phyloP scores from a whole-genome alignment of 2,329 filamentous ascomycete genomes.

The Dactylella cylindrospora region DNA sequence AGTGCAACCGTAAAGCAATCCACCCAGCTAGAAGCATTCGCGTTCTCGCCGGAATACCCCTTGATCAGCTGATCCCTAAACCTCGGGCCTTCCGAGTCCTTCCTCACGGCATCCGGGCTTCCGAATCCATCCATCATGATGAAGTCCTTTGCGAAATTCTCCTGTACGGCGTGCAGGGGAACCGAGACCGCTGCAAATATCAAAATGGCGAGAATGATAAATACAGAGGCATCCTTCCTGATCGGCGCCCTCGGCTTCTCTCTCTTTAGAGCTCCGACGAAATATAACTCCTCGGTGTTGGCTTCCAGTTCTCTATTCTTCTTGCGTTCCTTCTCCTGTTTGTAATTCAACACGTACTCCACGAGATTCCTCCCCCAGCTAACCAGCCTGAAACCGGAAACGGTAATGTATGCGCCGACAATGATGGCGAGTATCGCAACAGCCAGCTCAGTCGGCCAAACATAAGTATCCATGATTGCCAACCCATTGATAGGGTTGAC shows the following conservation, averaged over 20 bases:
- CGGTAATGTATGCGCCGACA: conserved; percentile 21
- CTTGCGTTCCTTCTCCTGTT: conserved; percentile 26
- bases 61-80: conserved; percentile 21
- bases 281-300: conserved; percentile 33
- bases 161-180: conserved; percentile 20
- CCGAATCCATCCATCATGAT: conserved; percentile 24
- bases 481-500: conserved; percentile 7
- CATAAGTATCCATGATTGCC: conserved; percentile 9
- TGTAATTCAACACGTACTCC: conserved; percentile 26
- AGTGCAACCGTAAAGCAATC: conserved; percentile 13
- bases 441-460: conserved; percentile 13
- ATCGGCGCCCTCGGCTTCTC: conserved; percentile 31
- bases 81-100: conserved; percentile 3
- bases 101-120: background rate
- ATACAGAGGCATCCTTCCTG: conserved; percentile 24
- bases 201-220: conserved; percentile 23
- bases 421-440: conserved; percentile 17
- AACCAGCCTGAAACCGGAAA: conserved; percentile 32
- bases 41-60: conserved; percentile 20
- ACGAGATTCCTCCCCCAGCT: conserved; percentile 4
- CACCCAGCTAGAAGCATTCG: conserved; percentile 19
- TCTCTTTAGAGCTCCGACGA: conserved; percentile 24
- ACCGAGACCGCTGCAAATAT: conserved; percentile 25
- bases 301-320: conserved; percentile 21
- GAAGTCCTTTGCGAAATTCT: conserved; percentile 9